Evolutionary conservation across 768 basidiomycete genomes (phyloP).

Genomic region (Hebeloma cylindrosporum): DNA sequence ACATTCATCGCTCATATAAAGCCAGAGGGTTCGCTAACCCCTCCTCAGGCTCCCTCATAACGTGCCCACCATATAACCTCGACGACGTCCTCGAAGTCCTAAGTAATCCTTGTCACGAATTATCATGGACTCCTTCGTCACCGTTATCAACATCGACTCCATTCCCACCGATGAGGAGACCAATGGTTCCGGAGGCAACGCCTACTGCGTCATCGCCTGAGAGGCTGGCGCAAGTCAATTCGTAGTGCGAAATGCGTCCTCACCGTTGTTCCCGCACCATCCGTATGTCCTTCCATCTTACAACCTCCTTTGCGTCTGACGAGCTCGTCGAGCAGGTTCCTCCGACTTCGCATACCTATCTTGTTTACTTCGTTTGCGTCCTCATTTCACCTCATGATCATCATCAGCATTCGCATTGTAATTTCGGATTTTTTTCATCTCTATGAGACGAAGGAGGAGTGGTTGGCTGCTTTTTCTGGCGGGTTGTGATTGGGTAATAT

Average conservation of each 20-base stretch:
- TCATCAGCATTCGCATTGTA: not conserved
- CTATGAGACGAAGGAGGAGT: not conserved
- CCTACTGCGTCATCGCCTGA: conserved; percentile 26
- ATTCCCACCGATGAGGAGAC: conserved; percentile 22
- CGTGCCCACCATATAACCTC: too few species aligned
- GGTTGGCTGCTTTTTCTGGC: conserved; percentile 7
- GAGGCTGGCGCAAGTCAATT: not conserved
- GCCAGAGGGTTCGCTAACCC: too few species aligned
- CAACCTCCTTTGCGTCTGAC: not conserved
- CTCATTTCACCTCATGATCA: conserved; percentile 1
- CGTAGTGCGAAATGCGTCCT: too few species aligned
- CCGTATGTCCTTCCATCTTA: conserved; percentile 1
- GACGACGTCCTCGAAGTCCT: too few species aligned
- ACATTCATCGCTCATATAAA: too few species aligned
- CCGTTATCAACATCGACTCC: too few species aligned
- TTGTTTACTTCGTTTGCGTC: not conserved
- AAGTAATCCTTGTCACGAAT: not conserved
- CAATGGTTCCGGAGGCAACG: conserved; percentile 13
- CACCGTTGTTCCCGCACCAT: not conserved
- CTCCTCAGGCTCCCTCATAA: too few species aligned
- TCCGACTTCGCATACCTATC: conserved; percentile 1
- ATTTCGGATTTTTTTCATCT: not conserved
- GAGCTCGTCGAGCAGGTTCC: not conserved
- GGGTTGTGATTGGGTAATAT: conserved; percentile 7
- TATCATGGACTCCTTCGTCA: conserved; percentile 28